Evolutionary conservation across 2,329 filamentous ascomycete genomes (phyloP).

Genomic region (Colletotrichum eremochloae): DNA sequence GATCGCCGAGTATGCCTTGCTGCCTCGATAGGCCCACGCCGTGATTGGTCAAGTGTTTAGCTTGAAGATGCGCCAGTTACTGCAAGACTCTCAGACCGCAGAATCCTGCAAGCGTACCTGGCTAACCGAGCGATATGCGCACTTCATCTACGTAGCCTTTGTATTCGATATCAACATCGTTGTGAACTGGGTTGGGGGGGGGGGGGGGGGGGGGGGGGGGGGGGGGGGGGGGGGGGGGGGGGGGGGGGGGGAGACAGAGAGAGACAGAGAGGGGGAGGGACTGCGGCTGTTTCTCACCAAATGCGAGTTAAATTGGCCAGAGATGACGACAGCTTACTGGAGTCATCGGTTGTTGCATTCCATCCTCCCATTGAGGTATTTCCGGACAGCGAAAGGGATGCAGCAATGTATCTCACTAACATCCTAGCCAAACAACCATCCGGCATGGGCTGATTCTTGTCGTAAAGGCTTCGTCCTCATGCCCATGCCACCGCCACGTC

Average conservation of each 20-base stretch:
- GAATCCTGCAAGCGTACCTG: conserved; percentile 8
- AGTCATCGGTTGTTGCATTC: not conserved
- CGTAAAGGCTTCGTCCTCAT: conserved; percentile 1
- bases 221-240: too few species aligned
- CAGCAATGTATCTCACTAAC: conserved; percentile 19
- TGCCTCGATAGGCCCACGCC: conserved; percentile 7
- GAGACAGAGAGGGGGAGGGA: not conserved
- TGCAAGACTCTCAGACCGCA: conserved; percentile 21
- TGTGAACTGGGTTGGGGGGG: too few species aligned
- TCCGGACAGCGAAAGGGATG: not conserved
- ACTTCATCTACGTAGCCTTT: not conserved
- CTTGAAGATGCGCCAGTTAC: not conserved
- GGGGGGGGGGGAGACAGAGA: too few species aligned
- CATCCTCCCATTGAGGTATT: not conserved
- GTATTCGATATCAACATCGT: not conserved
- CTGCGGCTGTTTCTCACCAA: not conserved
- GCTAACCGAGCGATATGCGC: conserved; percentile 3
- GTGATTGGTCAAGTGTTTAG: conserved; percentile 19
- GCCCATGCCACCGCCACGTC: conserved; percentile 11
- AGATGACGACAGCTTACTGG: too few species aligned
- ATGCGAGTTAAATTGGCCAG: not conserved
- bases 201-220: too few species aligned
- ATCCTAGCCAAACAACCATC: not conserved
- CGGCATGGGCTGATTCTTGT: conserved; percentile 19
- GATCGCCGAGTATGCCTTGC: conserved; percentile 33